Evolutionary conservation across 495 filamentous ascomycete genomes (phyloP).

Genomic region (Friedmanniomyces simplex): DNA sequence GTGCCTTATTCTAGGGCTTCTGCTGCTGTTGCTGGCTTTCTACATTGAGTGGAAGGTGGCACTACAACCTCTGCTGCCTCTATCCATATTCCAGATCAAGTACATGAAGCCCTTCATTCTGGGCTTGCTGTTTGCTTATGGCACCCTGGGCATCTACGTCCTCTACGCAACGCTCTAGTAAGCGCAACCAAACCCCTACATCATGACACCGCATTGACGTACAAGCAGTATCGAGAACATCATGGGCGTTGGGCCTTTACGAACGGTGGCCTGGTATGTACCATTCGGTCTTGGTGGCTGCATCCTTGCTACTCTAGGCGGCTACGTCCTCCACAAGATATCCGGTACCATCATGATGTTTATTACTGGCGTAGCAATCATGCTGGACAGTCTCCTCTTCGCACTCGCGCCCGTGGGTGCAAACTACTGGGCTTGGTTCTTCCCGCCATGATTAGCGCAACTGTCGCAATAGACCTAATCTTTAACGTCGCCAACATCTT

Average conservation of each 20-base stretch:
- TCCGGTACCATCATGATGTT: conserved; percentile 62
- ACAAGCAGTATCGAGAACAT: conserved; percentile 53
- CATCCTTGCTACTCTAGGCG: conserved; percentile 58
- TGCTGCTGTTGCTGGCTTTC: conserved; percentile 47
- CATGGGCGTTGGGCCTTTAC: conserved; percentile 56
- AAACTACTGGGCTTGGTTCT: conserved; percentile 61
- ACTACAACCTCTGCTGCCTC: conserved; percentile 59
- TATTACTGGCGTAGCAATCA: conserved; percentile 53
- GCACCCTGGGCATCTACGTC: conserved; percentile 59
- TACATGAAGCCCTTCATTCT: conserved; percentile 58
- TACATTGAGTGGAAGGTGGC: conserved; percentile 74
- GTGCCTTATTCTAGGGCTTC: conserved; percentile 47
- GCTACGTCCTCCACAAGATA: conserved; percentile 65
- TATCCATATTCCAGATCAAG: conserved; percentile 60
- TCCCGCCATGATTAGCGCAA: conserved; percentile 69
- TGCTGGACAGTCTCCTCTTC: conserved; percentile 57
- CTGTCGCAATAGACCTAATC: conserved; percentile 70
- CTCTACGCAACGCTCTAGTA: conserved; percentile 75
- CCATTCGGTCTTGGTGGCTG: conserved; percentile 69
- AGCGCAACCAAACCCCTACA: too few relatives aligned
- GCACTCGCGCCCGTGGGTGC: conserved; percentile 54
- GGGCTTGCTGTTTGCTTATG: conserved; percentile 64
- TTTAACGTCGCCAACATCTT: conserved; percentile 79
- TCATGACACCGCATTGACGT: too few relatives aligned
- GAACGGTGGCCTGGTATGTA: conserved; percentile 66